A percentile compares a stretch with the other conserved stretches of the same genome.
phyloP scores from a whole-genome alignment of 2,329 filamentous ascomycete species.

The Scedosporium boydii region DNA sequence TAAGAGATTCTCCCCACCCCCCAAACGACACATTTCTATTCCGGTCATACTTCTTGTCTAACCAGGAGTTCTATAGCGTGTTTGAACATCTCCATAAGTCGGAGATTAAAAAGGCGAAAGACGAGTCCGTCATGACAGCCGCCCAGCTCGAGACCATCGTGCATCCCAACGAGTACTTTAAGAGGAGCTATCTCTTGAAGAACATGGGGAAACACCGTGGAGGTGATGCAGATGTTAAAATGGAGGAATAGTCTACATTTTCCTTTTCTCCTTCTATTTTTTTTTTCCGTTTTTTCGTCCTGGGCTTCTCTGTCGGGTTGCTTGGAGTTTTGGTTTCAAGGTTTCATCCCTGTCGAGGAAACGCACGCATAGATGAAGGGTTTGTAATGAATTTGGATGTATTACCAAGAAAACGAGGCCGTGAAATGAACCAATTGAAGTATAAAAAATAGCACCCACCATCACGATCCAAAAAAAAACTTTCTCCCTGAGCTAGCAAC shows the following conservation, averaged over 20 bases:
- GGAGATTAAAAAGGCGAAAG: constrained; percentile 68
- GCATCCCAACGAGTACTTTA: constrained; percentile 97
- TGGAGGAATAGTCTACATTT: constrained; percentile 21
- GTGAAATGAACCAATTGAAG: too few species aligned
- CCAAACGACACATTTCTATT: constrained; percentile 1
- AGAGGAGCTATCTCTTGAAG: constrained; percentile 82
- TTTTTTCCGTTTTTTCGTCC: too few species aligned
- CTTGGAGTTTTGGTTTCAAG: too few species aligned
- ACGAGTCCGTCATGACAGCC: constrained; percentile 60
- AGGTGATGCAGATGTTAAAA: constrained; percentile 42
- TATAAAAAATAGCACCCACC: too few species aligned
- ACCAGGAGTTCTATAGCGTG: constrained; percentile 41
- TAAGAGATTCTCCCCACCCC: constrained; percentile 24
- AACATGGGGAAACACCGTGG: constrained; percentile 48
- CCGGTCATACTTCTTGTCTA: neutral
- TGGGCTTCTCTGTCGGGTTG: too few species aligned
- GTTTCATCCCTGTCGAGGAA: too few species aligned
- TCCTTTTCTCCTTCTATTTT: too few species aligned
- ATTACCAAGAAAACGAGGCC: too few species aligned
- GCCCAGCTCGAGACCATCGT: constrained; percentile 88
- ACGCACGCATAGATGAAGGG: too few species aligned
- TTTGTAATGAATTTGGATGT: too few species aligned
- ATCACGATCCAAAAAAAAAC: too few species aligned
- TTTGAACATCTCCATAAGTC: constrained; percentile 80
- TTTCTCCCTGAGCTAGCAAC: too few species aligned